Evolutionary conservation across 768 basidiomycete species (phyloP), one percentile per base, ranked within the genome.

Genomic region (Trametes cingulata): DNA sequence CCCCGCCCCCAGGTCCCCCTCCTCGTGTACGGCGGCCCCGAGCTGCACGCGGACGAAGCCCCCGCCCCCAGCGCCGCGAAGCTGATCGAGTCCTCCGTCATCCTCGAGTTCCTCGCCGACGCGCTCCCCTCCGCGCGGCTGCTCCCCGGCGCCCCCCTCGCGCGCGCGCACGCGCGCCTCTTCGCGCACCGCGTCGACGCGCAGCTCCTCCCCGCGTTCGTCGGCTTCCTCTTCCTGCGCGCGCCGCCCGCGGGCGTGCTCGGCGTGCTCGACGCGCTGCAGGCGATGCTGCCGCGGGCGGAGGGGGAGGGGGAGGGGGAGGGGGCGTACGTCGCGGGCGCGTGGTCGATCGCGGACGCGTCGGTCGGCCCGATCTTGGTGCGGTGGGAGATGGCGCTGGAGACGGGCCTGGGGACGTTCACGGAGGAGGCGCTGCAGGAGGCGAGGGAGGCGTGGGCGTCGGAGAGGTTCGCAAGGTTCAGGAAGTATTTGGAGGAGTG

Each of bases 41-140:
- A 77, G 19, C 80, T 81, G 25, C 65, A 81, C 20, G 77, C 84
- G 0, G 81, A 82, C 52, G 65, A 76, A 1, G 63, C 75, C 0
- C 86, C 88, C 0, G 84, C 85, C 4, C 77, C 82, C 0, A 82
- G 83, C 33, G 84, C 84, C 4, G 64, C 72, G 49, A 87, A 87
- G 68, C 66, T 88, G 62, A 75, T 83, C 8, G 87, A 89, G 66
- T 87, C 85, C 4, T 79, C 82, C 46, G 74, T 87, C 40, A 81
- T 88, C 52, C 73, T 87, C 52, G 85, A 89, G 67, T 84, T 88
- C 72, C 68, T 88, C 54, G 83, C 84, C 6, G 86, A 87, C 67
- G 71, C 85, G 49, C 81, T 75, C 67, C 79, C 80, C 1, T 68
- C 75, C 39, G 75, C 79, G 20, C 43, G 60, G 22, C 74, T 87